A percentile compares a stretch with the other conserved stretches of the same genome.
Evolutionary conservation across 441 rosid genomes (phyloP).

Genomic region (Adansonia gregorii): DNA sequence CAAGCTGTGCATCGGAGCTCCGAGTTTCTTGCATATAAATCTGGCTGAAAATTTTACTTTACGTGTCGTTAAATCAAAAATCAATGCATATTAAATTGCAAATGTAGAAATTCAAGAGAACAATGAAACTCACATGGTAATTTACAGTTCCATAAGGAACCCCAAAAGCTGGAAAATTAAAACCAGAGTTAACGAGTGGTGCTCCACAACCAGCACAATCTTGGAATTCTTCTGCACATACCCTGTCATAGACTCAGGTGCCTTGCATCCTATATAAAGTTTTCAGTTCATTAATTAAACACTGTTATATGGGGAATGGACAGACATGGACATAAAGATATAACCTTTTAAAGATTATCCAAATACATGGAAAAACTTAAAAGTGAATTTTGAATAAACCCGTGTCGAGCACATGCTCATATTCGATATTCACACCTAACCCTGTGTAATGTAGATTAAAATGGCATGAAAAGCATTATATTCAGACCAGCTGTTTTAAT

Average conservation of each 20-base stretch:
- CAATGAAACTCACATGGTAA: conserved; percentile 15
- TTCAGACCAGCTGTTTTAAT: neutral
- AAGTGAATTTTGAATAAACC: too few relatives aligned
- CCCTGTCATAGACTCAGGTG: conserved; percentile 5
- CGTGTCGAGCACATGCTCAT: too few relatives aligned
- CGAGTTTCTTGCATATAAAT: neutral
- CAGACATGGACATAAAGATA: too few relatives aligned
- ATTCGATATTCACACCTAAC: too few relatives aligned
- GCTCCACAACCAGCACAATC: conserved; percentile 23
- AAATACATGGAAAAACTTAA: too few relatives aligned
- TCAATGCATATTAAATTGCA: neutral
- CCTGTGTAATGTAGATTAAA: neutral
- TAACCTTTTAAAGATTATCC: too few relatives aligned
- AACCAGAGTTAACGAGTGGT: neutral
- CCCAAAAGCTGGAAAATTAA: neutral
- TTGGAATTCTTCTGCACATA: neutral
- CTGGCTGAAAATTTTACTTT: conserved; percentile 17
- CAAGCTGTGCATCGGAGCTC: conserved; percentile 16
- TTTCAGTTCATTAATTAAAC: neutral
- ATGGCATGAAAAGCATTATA: neutral
- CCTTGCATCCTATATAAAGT: conserved; percentile 1
- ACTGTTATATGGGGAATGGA: neutral
- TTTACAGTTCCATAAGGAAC: conserved; percentile 8
- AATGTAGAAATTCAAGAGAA: neutral
- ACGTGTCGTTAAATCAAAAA: neutral